These are phyloP conservation scores for Cupressus sempervirens DNA, from an alignment of 75 land plant species.

Conservation along the genomic window DNA sequence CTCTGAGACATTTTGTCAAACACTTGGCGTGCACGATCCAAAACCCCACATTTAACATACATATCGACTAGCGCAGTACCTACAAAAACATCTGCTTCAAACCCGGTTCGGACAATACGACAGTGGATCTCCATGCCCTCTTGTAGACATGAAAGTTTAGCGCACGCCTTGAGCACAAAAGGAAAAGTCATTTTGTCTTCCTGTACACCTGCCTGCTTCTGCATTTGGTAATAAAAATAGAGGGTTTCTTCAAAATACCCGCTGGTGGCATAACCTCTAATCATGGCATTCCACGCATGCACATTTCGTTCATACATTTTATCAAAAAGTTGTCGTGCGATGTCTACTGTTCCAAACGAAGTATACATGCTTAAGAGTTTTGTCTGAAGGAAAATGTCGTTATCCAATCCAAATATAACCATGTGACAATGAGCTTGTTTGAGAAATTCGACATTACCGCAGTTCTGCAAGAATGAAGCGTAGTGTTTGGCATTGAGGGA, in stretches of 20 bases:
- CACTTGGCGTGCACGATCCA: constrained; percentile 22
- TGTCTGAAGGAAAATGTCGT: background rate
- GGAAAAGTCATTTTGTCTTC: constrained; percentile 23
- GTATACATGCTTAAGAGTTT: background rate
- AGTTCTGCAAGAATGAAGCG: background rate
- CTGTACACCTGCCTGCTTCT: background rate
- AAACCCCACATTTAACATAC: constrained; percentile 15
- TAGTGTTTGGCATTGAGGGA: background rate
- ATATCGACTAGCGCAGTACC: constrained; percentile 23
- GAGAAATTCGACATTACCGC: background rate
- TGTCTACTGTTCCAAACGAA: background rate
- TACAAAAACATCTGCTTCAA: constrained; percentile 27
- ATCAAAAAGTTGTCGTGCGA: background rate
- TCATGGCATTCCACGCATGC: constrained; percentile 30
- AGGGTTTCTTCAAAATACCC: constrained; percentile 7
- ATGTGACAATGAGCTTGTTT: background rate
- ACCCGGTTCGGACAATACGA: constrained; percentile 17
- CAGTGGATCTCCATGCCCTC: constrained; percentile 18
- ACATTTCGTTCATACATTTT: background rate
- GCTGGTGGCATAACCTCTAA: constrained; percentile 14
- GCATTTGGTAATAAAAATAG: constrained; percentile 14
- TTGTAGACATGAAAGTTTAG: background rate
- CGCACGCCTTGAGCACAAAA: constrained; percentile 16
- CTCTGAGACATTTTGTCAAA: constrained; percentile 24
- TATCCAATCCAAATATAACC: background rate